Evolutionary conservation across 306 rosid genomes (phyloP), one percentile per base, ranked within the genome.

Genomic region (Rosa rugosa): DNA sequence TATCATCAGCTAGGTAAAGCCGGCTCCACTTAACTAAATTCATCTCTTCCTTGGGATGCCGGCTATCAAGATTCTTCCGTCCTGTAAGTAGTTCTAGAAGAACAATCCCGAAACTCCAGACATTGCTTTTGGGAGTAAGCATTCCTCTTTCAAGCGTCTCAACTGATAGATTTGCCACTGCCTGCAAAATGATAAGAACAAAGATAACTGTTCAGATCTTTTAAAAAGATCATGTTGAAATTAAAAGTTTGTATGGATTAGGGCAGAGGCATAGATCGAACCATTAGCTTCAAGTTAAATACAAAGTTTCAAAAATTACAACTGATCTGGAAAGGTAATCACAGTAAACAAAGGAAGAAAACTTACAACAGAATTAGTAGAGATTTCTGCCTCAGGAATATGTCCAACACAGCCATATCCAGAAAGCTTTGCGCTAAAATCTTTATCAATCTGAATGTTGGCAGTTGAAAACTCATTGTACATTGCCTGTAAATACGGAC

Each of bases 361-460:
- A 89, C 97, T 85, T 85, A 92, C 98, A 27, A 96, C 87, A 34
- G 98, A 90, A 78, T 85, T 90, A 82, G 83, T 90, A 14, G 97
- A 82, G 56, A 93, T 91, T 85, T 96, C 98, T 42, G 90, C 81
- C 83, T 96, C 99, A 0, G 91, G 97, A 89, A 92, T 87, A 17
- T 96, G 97, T 20, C 99, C 94, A 36, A 91, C 96, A 73, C 98
- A 96, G 77, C 99, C 99, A 72, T 96, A 96, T 75, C 99, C 99
- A 8, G 99, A 96, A 74, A 96, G 99, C 89, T 96, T 96, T n/a
- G 99, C 99, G 67, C 96, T 93, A 78, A 96, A 96, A 87, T 96
- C 98, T 86, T 96, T 96, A 88, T 96, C 99, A 20, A 96, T 88
- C 82, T 96, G 99, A 83, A 96, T 91, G 87, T 87, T 96, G 79